Evolutionary conservation across 768 basidiomycete genomes (phyloP), one percentile per base, ranked within the genome.

Genomic region (Leccinum subtestaceum): DNA sequence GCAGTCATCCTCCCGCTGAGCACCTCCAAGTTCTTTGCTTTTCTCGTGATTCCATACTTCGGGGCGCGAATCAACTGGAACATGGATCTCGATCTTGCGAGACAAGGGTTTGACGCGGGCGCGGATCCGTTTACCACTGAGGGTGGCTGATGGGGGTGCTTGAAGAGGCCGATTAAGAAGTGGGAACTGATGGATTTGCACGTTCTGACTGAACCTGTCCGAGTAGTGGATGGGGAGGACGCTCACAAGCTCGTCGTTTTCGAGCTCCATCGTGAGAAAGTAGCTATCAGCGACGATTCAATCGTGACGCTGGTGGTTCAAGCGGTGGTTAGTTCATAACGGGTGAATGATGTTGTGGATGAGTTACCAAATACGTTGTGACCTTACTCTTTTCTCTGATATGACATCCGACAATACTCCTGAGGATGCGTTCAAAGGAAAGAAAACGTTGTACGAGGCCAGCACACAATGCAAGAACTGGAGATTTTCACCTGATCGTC

Each of bases 401-500:
- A 47, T 47, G 46, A 47, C 46, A 47, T 47, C 46, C 8, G 23
- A 27, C 17, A 49, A 29, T n/a, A 29, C 29, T 31, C 49, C 49
- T 12, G 10, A 32, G 17, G 50, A 29, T 29, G 27, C 31, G 31
- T 7, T 46, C 25, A 32, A 52, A 32, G 51, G 21, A 53, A 68
- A 57, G 47, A 75, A 60, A 58, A 76, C 89, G 0, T 70, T 91
- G 3, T 95, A 92, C 64, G 84, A 93, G 66, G 82, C 80, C 43
- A 91, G 89, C 65, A 91, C 90, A 0, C 92, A 94, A 67, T 92
- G 79, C 75, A 84, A 79, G 56, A 86, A 95, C 70, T 99, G 97
- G 97, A 78, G 95, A 53, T 97, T 88, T 72, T 94, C 95, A 0
- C 75, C 79, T 13, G 81, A 86, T 49, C 77, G 83, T 56, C 82